Evolutionary conservation across 2,329 filamentous ascomycete species (phyloP).

Genomic region (Colletotrichum liaoningense): DNA sequence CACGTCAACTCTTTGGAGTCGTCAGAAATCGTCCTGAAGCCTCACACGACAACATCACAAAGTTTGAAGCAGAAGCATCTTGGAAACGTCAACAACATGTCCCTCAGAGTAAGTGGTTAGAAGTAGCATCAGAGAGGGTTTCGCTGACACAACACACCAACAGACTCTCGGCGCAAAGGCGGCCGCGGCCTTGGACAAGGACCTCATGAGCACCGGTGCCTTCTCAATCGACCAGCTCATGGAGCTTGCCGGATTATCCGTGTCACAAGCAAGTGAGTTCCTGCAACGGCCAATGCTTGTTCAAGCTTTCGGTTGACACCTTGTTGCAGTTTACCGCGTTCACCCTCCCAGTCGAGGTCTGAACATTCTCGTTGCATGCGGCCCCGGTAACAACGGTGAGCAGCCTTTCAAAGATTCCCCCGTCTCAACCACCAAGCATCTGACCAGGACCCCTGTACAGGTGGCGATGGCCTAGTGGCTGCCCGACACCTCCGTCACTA

Average conservation of each 20-base stretch:
- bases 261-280: slow-evolving; percentile 82
- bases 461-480: slow-evolving; percentile 94
- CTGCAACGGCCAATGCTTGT: too few species aligned
- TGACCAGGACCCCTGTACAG: slow-evolving; percentile 54
- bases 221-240: slow-evolving; percentile 98
- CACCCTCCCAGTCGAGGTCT: slow-evolving; percentile 80
- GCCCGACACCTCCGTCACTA: slow-evolving; percentile 93
- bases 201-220: slow-evolving; percentile 88
- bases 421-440: background rate
- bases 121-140: slow-evolving; percentile 14
- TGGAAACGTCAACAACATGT: slow-evolving; percentile 27
- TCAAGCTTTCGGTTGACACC: background rate
- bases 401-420: slow-evolving; percentile 22
- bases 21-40: background rate
- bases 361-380: slow-evolving; percentile 88
- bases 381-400: slow-evolving; percentile 79
- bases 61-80: background rate
- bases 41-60: background rate
- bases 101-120: slow-evolving; percentile 37
- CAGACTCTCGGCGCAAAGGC: slow-evolving; percentile 90
- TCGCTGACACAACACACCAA: slow-evolving; percentile 48
- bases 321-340: slow-evolving; percentile 78
- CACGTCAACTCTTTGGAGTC: background rate
- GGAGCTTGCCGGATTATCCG: slow-evolving; percentile 93
- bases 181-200: slow-evolving; percentile 88